These are phyloP conservation scores for Plenodomus tracheiphilus DNA, from an alignment of 2,329 filamentous ascomycete genomes.

Conservation along the genomic window DNA sequence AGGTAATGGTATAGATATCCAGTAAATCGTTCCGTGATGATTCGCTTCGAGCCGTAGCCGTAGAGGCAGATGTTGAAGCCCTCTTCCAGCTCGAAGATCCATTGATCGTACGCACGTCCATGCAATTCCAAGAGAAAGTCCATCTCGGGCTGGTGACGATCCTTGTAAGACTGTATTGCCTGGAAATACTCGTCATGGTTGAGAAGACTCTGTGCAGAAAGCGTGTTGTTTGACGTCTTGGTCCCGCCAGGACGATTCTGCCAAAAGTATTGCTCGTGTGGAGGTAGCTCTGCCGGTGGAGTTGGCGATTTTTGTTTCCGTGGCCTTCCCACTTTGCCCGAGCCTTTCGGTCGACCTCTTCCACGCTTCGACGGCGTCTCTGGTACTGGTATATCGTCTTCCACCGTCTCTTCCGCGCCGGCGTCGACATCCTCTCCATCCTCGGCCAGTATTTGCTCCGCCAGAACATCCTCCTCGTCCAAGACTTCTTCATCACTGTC, in stretches of 20 bases:
- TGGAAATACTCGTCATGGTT: conserved; percentile 92
- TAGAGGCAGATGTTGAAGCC: conserved; percentile 85
- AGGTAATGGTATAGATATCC: conserved; percentile 64
- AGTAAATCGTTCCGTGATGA: conserved; percentile 75
- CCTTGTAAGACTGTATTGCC: conserved; percentile 63
- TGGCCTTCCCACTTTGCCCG: conserved; percentile 52
- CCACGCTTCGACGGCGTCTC: conserved; percentile 60
- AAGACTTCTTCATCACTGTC: conserved; percentile 69
- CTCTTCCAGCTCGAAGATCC: conserved; percentile 86
- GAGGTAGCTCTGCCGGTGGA: conserved; percentile 77
- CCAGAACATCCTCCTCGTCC: conserved; percentile 68
- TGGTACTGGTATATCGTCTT: conserved; percentile 45
- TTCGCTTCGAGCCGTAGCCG: conserved; percentile 87
- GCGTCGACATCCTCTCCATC: conserved; percentile 47
- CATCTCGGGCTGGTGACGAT: conserved; percentile 72
- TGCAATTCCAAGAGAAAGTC: conserved; percentile 75
- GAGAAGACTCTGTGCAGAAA: conserved; percentile 73
- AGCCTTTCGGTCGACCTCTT: conserved; percentile 44
- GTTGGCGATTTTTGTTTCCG: conserved; percentile 72
- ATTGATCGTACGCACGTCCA: conserved; percentile 81
- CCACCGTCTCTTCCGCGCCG: conserved; percentile 28
- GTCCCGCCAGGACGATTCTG: conserved; percentile 81
- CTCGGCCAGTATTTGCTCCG: conserved; percentile 67
- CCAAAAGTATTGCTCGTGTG: conserved; percentile 91
- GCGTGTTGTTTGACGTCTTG: conserved; percentile 85